Percentiles rank a stretch among this genome's conserved stretches.
Conservation (phyloP, 306 rosid genomes). For the Mimosa pudica region DNA sequence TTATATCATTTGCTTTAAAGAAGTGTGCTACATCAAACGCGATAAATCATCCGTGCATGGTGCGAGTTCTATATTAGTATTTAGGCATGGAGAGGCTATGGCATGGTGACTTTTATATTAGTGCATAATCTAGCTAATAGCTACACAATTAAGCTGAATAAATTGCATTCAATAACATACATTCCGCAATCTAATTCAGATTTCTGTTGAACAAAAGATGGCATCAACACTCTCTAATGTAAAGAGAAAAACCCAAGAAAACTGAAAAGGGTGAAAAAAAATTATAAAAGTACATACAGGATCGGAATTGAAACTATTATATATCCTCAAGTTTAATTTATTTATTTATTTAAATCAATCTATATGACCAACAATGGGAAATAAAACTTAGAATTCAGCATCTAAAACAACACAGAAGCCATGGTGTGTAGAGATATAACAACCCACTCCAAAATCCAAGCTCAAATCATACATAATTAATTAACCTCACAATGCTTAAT, state of each 20-base stretch:
- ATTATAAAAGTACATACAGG: background rate
- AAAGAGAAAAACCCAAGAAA: background rate
- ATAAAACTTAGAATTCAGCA: background rate
- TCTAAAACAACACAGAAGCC: conserved; percentile 12
- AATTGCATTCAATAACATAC: background rate
- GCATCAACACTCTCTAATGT: background rate
- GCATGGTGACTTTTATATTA: background rate
- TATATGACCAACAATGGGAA: background rate
- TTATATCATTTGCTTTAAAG: too few species aligned
- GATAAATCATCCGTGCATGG: too few species aligned
- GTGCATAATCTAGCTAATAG: background rate
- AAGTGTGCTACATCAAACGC: too few species aligned
- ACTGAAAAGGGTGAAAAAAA: too few species aligned
- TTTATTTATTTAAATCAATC: background rate
- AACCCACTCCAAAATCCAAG: background rate
- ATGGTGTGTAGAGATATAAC: background rate
- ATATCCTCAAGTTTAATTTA: background rate
- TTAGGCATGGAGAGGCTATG: too few species aligned
- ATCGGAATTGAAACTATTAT: conserved; percentile 26
- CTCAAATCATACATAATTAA: background rate
- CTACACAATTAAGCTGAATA: background rate
- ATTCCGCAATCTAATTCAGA: conserved; percentile 5
- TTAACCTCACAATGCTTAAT: conserved; percentile 15
- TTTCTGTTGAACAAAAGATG: conserved; percentile 18
- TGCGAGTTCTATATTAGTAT: too few species aligned